A percentile compares a stretch with the other conserved stretches of the same genome.
Conservation (phyloP, 495 filamentous ascomycete genomes). For the Friedmanniomyces endolithicus region DNA sequence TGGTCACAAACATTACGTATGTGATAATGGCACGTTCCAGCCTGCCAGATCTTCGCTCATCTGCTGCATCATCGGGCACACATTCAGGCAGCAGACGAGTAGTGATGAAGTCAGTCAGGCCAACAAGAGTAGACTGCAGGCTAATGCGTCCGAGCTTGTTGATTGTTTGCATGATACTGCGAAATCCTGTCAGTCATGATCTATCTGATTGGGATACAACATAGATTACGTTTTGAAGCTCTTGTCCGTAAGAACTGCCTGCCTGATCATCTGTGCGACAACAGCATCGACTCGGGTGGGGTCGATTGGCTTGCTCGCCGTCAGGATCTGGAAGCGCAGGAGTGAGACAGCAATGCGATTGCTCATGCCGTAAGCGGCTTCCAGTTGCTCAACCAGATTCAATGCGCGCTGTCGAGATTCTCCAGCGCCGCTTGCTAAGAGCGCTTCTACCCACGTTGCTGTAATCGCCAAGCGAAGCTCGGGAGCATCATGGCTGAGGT, state of each 20-base stretch:
- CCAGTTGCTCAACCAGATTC: slow-evolving; percentile 45
- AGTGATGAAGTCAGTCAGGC: slow-evolving; percentile 44
- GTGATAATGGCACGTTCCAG: slow-evolving; percentile 50
- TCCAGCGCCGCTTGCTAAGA: slow-evolving; percentile 19
- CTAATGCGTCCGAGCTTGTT: slow-evolving; percentile 45
- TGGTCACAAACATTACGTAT: slow-evolving; percentile 45
- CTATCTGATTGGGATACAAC: too few relatives aligned
- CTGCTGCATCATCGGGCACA: slow-evolving; percentile 26
- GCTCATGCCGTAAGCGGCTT: slow-evolving; percentile 41
- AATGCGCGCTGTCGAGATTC: slow-evolving; percentile 42
- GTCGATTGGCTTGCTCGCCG: slow-evolving; percentile 22
- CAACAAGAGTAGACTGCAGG: slow-evolving; percentile 36
- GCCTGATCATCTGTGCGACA: slow-evolving; percentile 39
- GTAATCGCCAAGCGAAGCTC: slow-evolving; percentile 56
- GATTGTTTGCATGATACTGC: slow-evolving; percentile 51
- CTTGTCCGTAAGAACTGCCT: slow-evolving; percentile 43
- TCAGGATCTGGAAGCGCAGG: slow-evolving; percentile 56
- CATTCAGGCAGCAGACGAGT: slow-evolving; percentile 3
- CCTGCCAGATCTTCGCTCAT: slow-evolving; percentile 39
- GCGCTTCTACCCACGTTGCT: slow-evolving; percentile 30
- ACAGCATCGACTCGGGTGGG: slow-evolving; percentile 18
- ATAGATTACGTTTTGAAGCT: slow-evolving; percentile 46
- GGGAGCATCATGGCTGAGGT: slow-evolving; percentile 44
- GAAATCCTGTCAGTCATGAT: neutral
- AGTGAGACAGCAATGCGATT: slow-evolving; percentile 52